These are phyloP conservation scores for Pythium guiyangense DNA, from an alignment of 352 stramenopile species.

Conservation along the genomic window DNA sequence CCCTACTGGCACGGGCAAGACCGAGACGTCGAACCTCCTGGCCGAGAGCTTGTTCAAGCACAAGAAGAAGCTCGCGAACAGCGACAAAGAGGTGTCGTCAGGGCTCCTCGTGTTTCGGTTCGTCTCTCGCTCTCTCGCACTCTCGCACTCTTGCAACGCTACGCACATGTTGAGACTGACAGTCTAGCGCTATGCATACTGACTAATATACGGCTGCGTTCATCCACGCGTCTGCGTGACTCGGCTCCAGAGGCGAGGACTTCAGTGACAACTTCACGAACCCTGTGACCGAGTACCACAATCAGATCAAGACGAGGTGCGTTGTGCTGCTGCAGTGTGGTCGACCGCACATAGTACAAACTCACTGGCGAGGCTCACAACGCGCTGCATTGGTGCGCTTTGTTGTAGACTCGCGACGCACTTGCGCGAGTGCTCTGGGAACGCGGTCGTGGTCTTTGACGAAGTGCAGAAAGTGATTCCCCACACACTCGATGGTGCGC, in stretches of 20 bases:
- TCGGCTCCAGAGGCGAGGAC: constrained; percentile 58
- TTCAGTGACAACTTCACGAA: constrained; percentile 85
- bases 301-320: constrained; percentile 76
- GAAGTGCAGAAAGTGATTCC: constrained; percentile 91
- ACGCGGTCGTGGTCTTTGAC: constrained; percentile 88
- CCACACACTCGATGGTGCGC: constrained; percentile 83
- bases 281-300: constrained; percentile 79
- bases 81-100: constrained; percentile 55
- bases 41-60: constrained; percentile 81
- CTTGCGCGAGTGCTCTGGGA: constrained; percentile 74
- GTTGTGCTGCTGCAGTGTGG: neutral
- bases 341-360: neutral
- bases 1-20: constrained; percentile 89
- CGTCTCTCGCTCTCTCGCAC: no score
- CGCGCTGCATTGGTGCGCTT: neutral
- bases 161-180: neutral
- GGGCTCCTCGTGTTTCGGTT: constrained; percentile 43
- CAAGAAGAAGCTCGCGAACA: constrained; percentile 66
- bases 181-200: no score
- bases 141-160: neutral
- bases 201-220: no score
- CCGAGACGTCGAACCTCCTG: constrained; percentile 83
- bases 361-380: neutral
- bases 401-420: constrained; percentile 62
- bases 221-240: neutral